A percentile compares a stretch with the other conserved stretches of the same genome.
Conservation (phyloP, 2,329 filamentous ascomycete genomes). For the Cryphonectria nitschkei region DNA sequence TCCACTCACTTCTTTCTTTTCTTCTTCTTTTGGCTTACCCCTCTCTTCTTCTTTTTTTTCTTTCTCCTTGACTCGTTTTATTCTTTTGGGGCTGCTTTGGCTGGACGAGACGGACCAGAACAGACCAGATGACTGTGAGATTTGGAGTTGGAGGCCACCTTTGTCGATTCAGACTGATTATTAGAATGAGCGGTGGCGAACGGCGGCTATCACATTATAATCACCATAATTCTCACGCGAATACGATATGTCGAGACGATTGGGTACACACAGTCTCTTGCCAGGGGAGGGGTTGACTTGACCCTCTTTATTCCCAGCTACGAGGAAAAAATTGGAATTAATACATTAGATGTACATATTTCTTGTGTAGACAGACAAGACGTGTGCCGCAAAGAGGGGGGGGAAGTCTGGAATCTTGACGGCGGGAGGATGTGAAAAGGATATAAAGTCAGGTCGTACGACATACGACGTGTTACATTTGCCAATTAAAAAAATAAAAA, state of each 20-base stretch:
- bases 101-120: background rate
- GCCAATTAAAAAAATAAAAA: too few species aligned
- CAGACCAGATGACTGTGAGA: background rate
- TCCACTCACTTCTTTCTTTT: too few species aligned
- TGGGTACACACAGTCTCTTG: background rate
- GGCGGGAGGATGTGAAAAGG: background rate
- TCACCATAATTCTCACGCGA: constrained; percentile 18
- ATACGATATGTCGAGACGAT: constrained; percentile 18
- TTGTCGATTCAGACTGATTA: background rate
- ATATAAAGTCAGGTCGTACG: background rate
- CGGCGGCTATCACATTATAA: constrained; percentile 3
- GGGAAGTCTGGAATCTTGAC: background rate
- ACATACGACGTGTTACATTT: background rate
- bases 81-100: background rate
- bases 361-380: background rate
- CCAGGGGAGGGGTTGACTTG: background rate
- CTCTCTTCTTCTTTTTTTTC: background rate
- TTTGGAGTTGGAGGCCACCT: background rate
- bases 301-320: background rate
- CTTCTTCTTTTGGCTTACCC: too few species aligned
- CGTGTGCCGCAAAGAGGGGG: background rate
- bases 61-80: background rate
- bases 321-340: background rate
- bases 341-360: background rate
- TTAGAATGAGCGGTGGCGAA: background rate